Evolutionary conservation across 768 basidiomycete species (phyloP), one percentile per base, ranked within the genome.

Genomic region (Boletus vermiculosoides): DNA sequence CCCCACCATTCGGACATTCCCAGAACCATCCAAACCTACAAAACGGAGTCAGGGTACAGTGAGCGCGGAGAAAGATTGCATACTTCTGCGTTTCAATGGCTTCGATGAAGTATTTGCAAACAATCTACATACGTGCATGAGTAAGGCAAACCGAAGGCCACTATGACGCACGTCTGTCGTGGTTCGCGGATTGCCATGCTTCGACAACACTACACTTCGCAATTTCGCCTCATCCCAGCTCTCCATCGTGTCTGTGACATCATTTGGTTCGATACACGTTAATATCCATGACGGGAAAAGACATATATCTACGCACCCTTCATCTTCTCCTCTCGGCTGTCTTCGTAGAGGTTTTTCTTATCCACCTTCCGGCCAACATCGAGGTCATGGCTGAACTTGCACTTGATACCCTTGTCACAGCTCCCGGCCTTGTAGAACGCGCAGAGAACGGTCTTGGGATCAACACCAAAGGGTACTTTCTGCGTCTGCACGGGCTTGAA

Each of bases 171-270:
- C 92, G 68, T 98, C 96, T 37, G 96, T 98, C 3, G 87, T 89
- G 25, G 92, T 96, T 63, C 87, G 83, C 50, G 92, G 93, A 73
- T 95, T 97, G 28, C 95, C 95, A 59, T 85, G 81, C 73, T 94
- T 95, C 11, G 87, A 89, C 18, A 85, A 63, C 1, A 98, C 92
- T 54, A 98, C 97, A n/a, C 76, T 84, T 39, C 85, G 80, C 55
- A 99, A 77, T 74, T 98, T 98, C 66, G 87, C 94, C 58, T 98
- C 91, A 73, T 97, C 94, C 97, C 97, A 99, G 59, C 78, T 85
- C 64, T 97, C 94, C 97, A 98, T 98, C 12, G 93, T 94, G 75
- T 98, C 95, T 94, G 61, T 37, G 36, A 41, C 9, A 22, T 62
- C 9, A 22, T 62, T 47, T n/a, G 13, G 36, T 45, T 41, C 39